These are phyloP conservation scores for Schizothecium vesticola DNA, from an alignment of 495 filamentous ascomycete genomes.

Conservation along the genomic window DNA sequence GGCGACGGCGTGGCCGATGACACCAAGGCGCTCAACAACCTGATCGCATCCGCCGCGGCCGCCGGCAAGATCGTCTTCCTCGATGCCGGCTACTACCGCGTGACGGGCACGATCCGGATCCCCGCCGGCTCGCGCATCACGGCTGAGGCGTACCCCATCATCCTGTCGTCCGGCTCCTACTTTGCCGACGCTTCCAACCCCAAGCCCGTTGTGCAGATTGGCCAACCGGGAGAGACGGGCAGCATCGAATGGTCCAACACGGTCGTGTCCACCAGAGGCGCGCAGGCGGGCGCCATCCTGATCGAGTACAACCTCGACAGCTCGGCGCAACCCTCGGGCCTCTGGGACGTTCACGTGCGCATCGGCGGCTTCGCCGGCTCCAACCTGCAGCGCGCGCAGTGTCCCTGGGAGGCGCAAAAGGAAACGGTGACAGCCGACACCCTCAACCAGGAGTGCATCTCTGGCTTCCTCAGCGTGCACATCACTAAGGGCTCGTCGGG, in stretches of 20 bases:
- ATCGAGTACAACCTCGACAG: slow-evolving; percentile 80
- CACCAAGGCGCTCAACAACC: slow-evolving; percentile 59
- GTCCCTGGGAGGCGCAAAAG: slow-evolving; percentile 54
- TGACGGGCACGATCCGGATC: slow-evolving; percentile 71
- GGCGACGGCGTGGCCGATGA: slow-evolving; percentile 67
- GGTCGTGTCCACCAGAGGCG: slow-evolving; percentile 66
- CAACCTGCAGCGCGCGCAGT: slow-evolving; percentile 64
- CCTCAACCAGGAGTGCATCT: slow-evolving; percentile 54
- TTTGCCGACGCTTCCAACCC: slow-evolving; percentile 66
- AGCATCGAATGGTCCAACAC: slow-evolving; percentile 75
- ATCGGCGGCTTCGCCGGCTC: slow-evolving; percentile 77
- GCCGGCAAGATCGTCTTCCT: slow-evolving; percentile 69
- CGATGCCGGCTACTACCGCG: slow-evolving; percentile 76
- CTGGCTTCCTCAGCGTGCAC: slow-evolving; percentile 64
- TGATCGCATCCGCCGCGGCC: slow-evolving; percentile 52
- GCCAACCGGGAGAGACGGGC: slow-evolving; percentile 63
- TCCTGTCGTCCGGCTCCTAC: slow-evolving; percentile 61
- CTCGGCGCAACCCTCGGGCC: slow-evolving; percentile 57
- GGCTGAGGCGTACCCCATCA: slow-evolving; percentile 81
- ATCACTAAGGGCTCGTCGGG: slow-evolving; percentile 50
- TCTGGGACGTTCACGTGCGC: slow-evolving; percentile 90
- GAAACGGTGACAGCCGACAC: slow-evolving; percentile 33
- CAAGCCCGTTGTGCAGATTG: slow-evolving; percentile 65
- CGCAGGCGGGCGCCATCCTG: slow-evolving; percentile 75
- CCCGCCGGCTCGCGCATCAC: slow-evolving; percentile 67